Conservation (phyloP, 805 yeast species). For the Priceomyces melissophilus region DNA sequence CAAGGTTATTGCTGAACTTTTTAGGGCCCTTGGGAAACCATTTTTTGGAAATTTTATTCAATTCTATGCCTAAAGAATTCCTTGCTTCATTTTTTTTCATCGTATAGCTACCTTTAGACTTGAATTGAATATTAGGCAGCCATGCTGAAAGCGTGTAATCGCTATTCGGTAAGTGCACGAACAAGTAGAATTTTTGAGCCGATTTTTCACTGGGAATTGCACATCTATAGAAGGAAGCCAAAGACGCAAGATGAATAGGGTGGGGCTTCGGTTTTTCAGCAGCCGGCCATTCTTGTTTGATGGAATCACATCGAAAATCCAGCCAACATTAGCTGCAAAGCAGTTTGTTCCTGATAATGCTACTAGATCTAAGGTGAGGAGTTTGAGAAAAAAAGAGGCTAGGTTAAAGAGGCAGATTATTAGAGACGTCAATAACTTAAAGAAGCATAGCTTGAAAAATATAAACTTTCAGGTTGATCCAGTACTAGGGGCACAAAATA, state of each 20-base stretch:
- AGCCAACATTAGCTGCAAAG: constrained; percentile 33
- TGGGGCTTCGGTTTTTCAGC: too few relatives aligned
- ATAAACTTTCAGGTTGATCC: constrained; percentile 61
- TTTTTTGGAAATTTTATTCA: constrained; percentile 8
- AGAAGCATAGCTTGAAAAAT: constrained; percentile 33
- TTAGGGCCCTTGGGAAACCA: constrained; percentile 19
- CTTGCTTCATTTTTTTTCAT: neutral
- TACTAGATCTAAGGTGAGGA: constrained; percentile 27
- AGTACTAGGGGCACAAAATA: constrained; percentile 67
- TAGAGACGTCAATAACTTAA: constrained; percentile 38
- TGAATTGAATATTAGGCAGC: neutral
- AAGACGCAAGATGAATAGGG: too few relatives aligned
- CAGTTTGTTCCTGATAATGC: constrained; percentile 33
- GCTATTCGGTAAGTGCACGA: neutral
- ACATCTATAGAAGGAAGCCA: too few relatives aligned
- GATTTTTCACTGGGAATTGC: neutral
- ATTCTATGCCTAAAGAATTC: neutral
- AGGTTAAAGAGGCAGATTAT: constrained; percentile 40
- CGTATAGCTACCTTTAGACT: neutral
- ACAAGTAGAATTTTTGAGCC: neutral
- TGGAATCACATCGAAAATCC: constrained; percentile 7
- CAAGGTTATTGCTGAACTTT: constrained; percentile 12
- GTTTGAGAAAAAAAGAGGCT: constrained; percentile 36
- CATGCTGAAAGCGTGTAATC: neutral
- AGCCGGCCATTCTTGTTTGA: too few relatives aligned